Percentiles rank a stretch among this genome's conserved stretches.
phyloP scores from a whole-genome alignment of 108 stramenopile genomes.

The Discostella pseudostelligera region DNA sequence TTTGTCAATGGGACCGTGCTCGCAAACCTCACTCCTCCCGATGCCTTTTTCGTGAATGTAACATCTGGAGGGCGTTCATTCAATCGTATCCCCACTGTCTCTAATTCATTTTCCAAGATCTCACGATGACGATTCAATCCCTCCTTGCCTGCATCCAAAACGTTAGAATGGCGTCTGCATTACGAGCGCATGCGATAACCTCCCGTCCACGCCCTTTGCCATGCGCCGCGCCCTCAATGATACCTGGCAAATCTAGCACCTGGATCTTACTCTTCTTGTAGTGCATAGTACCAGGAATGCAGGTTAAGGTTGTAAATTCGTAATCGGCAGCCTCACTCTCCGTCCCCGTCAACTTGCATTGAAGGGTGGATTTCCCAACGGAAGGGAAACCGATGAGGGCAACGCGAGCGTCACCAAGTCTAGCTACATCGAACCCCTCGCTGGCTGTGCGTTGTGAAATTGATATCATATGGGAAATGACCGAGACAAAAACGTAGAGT shows the following conservation, averaged over 20 bases:
- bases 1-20: conserved; percentile 88
- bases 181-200: conserved; percentile 97
- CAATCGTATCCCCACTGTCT: conserved; percentile 96
- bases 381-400: conserved; percentile 97
- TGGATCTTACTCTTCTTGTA: conserved; percentile 94
- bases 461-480: background rate
- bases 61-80: conserved; percentile 93
- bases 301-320: conserved; percentile 98
- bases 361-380: conserved; percentile 93
- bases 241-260: conserved; percentile 98
- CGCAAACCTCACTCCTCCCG: conserved; percentile 94
- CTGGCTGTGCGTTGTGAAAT: conserved; percentile 1
- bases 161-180: conserved; percentile 97
- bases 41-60: conserved; percentile 82
- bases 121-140: conserved; percentile 93
- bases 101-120: conserved; percentile 96
- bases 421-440: conserved; percentile 94
- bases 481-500: too few species aligned
- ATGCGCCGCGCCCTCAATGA: conserved; percentile 99
- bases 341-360: conserved; percentile 88
- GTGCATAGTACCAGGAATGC: conserved; percentile 94
- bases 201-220: conserved; percentile 97
- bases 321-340: conserved; percentile 93
- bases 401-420: conserved; percentile 95
- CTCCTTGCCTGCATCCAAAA: conserved; percentile 97